Base-by-base conservation (phyloP, 257 asterid species). In the Catharanthus roseus region DNA sequence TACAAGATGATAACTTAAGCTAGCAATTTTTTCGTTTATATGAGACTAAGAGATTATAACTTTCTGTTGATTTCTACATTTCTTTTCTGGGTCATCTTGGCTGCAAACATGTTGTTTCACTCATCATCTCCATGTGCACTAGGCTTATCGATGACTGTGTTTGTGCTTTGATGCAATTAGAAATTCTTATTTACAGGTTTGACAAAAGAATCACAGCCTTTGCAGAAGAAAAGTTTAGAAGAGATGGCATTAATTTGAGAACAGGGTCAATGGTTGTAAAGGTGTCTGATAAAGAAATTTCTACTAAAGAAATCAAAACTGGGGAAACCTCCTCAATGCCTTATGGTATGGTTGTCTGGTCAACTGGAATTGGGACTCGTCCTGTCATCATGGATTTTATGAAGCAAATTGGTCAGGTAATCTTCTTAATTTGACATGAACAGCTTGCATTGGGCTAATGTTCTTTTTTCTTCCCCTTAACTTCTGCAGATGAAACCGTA, bases 321-420 rank as follows among this genome's bases (percentile, higher is more conserved):
- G 98, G 97, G 64, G 84, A 70, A 36, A 74, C 86, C 56, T 77
- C 91, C 77, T 80, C 90, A 26, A 82, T 85, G 82, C 96, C 98
- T 16, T 93, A 93, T 75, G 99, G 99, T 61, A 91, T 91, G 99
- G 88, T 84, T 83, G 98, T 93, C 69, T 93, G 98, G 98, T 89
- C 98, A 60, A 93, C 98, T 71, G 98, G 99, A 41, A 93, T 93
- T 65, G 99, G 99, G 65, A 89, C 97, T 74, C 96, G 96, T 67
- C 97, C 97, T 50, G 93, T 93, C 66, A 84, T 93, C 67, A 74
- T 79, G 84, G 89, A 91, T 68, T 91, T 90, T 49, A 93, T 93
- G 99, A 86, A 85, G 86, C 89, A 85, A 78, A 85, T 93, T 86
- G 97, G 97, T 72, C 99, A 91, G 96, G 99, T 91, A 85, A 51